These are phyloP conservation scores for Tetrapisispora namnaoensis DNA, from an alignment of 805 yeast species.

Conservation along the genomic window DNA sequence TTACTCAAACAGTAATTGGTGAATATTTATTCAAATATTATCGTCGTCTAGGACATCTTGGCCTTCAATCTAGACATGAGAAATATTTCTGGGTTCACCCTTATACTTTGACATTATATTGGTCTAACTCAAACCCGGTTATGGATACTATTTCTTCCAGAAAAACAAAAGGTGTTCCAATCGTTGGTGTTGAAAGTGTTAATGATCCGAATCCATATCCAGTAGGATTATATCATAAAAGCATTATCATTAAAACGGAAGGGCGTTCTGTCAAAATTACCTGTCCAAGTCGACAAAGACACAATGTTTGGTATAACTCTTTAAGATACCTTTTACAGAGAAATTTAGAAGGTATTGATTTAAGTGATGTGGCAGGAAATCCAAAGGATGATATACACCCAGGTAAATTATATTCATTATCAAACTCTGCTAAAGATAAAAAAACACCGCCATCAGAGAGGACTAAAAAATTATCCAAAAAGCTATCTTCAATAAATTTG, in stretches of 20 bases:
- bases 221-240: slow-evolving; percentile 77
- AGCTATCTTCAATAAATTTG: background rate
- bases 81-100: slow-evolving; percentile 97
- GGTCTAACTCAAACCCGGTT: slow-evolving; percentile 79
- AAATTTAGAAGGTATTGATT: slow-evolving; percentile 46
- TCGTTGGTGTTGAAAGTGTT: slow-evolving; percentile 66
- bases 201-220: slow-evolving; percentile 83
- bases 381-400: slow-evolving; percentile 29
- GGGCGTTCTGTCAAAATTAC: slow-evolving; percentile 65
- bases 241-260: slow-evolving; percentile 65
- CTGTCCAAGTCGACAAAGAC: slow-evolving; percentile 79
- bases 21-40: slow-evolving; percentile 82
- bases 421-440: slow-evolving; percentile 14
- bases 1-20: slow-evolving; percentile 90
- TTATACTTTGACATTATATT: slow-evolving; percentile 77
- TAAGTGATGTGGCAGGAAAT: slow-evolving; percentile 36
- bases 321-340: slow-evolving; percentile 64
- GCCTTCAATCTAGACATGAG: slow-evolving; percentile 69
- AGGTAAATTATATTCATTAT: slow-evolving; percentile 23
- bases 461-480: slow-evolving; percentile 4
- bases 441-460: slow-evolving; percentile 13
- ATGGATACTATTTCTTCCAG: slow-evolving; percentile 54
- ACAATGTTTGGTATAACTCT: slow-evolving; percentile 85
- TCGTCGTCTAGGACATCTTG: slow-evolving; percentile 64
- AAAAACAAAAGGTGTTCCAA: slow-evolving; percentile 71